These are phyloP conservation scores for Lentinula sp. DNA, from an alignment of 768 basidiomycete species.

Conservation along the genomic window DNA sequence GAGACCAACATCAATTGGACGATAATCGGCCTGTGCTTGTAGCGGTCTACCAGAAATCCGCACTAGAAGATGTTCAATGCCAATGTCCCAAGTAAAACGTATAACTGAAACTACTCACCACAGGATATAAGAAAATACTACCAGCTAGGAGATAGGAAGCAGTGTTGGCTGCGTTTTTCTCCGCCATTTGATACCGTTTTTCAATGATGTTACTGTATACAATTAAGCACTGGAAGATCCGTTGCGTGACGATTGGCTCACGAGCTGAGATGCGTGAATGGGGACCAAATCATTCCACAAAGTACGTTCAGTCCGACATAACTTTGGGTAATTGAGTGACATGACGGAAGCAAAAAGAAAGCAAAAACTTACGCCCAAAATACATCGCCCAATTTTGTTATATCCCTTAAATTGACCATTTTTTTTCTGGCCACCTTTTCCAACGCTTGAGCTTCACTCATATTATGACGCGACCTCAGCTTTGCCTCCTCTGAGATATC, in stretches of 20 bases:
- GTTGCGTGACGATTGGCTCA: slow-evolving; percentile 24
- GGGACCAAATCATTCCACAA: slow-evolving; percentile 73
- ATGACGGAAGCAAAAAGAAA: neutral
- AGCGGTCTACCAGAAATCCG: slow-evolving; percentile 59
- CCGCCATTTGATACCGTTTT: slow-evolving; percentile 54
- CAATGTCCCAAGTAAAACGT: neutral
- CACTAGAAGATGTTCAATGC: slow-evolving; percentile 29
- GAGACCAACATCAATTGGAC: slow-evolving; percentile 53
- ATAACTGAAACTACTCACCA: slow-evolving; percentile 34
- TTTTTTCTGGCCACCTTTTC: slow-evolving; percentile 63
- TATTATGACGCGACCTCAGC: slow-evolving; percentile 32
- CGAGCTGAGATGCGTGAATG: slow-evolving; percentile 74
- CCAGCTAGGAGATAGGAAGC: slow-evolving; percentile 72
- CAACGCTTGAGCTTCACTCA: slow-evolving; percentile 57
- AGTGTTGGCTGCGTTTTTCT: slow-evolving; percentile 52
- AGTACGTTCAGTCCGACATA: slow-evolving; percentile 73
- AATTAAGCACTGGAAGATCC: slow-evolving; percentile 2
- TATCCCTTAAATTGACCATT: slow-evolving; percentile 51
- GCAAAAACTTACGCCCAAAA: slow-evolving; percentile 62
- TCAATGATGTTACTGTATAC: slow-evolving; percentile 63
- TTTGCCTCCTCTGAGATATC: slow-evolving; percentile 55
- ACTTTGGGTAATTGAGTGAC: slow-evolving; percentile 24
- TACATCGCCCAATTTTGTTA: slow-evolving; percentile 64
- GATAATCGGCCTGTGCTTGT: slow-evolving; percentile 52
- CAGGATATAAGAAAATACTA: slow-evolving; percentile 63